Base-by-base conservation (phyloP, 73 alveolate genomes). In the Paramecium octaurelia region DNA sequence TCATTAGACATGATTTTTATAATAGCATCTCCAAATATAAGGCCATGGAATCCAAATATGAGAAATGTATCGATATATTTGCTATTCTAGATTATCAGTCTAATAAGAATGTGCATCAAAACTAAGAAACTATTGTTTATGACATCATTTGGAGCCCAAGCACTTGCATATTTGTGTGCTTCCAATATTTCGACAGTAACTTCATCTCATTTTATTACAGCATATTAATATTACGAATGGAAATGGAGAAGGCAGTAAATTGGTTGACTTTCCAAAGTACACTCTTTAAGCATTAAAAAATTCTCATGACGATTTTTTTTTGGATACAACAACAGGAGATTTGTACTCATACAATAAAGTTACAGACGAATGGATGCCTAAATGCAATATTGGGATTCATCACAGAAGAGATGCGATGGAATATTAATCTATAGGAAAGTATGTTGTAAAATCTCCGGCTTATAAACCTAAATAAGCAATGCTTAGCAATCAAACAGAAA, bases 311-410 rank as follows among this genome's bases (percentile, higher is more conserved):
- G 92, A 89, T 46, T 89, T 71, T 43, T 89, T 89, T 24, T 50
- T 89, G 9, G 94, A 89, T 38, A 42, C 86, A 16, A 71, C 94
- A 24, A 89, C 94, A 10, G 94, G 94, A 16, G 94, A 89, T 71
- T 46, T 89, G 8, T 89, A 89, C 44, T 21, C 57, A 0, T 89
- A 70, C 42, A 71, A 69, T 3, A 70, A 89, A 31, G 64, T 31
- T 50, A 70, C 94, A 12, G 88, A 89, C 46, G 94, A 89, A 46
- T 89, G 94, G 94, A 83, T 71, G 6, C 94, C 94, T 36, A 89
- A 89, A 50, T 88, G 85, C 1, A 89, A 89, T 71, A 58, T 77
- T 24, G 94, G 94, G 12, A 34, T 89, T 43, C 94, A 89, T 34
- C 57, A 50, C 29, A 89, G 94, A 89, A 69, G 94, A 64, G 86